These are phyloP conservation scores for Nannochloris sp. DNA, from an alignment of 139 green algal species.

Conservation along the genomic window DNA sequence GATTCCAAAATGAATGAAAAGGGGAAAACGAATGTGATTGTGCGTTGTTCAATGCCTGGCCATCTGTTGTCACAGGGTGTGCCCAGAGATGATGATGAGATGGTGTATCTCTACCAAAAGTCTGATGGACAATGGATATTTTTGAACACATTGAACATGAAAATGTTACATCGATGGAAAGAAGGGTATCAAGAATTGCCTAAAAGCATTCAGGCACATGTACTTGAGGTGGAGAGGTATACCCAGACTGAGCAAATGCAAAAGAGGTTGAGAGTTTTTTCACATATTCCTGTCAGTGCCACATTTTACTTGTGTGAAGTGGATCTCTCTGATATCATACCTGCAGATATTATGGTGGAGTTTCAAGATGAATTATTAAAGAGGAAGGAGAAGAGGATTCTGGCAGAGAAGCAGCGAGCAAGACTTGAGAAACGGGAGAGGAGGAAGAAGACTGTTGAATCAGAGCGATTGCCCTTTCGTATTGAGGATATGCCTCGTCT, in stretches of 20 bases:
- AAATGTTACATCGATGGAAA: slow-evolving; percentile 43
- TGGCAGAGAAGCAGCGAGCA: slow-evolving; percentile 13
- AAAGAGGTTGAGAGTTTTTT: slow-evolving; percentile 44
- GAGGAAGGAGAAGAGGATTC: slow-evolving; percentile 36
- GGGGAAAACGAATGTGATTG: too few relatives aligned
- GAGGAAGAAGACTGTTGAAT: slow-evolving; percentile 25
- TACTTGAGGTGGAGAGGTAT: slow-evolving; percentile 67
- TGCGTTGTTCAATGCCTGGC: too few relatives aligned
- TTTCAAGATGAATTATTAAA: slow-evolving; percentile 56
- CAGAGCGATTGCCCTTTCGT: background rate
- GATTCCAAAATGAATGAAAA: too few relatives aligned
- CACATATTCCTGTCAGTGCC: slow-evolving; percentile 53
- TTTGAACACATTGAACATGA: slow-evolving; percentile 61
- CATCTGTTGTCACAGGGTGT: too few relatives aligned
- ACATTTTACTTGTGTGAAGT: slow-evolving; percentile 46
- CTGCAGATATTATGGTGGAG: slow-evolving; percentile 42
- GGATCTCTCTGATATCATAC: slow-evolving; percentile 37
- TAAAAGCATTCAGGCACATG: slow-evolving; percentile 28
- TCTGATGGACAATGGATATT: slow-evolving; percentile 69
- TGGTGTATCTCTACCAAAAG: background rate
- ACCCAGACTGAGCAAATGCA: slow-evolving; percentile 41
- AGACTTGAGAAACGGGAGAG: slow-evolving; percentile 16
- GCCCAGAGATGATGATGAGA: too few relatives aligned
- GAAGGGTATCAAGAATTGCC: slow-evolving; percentile 45
- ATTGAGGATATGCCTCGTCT: slow-evolving; percentile 15